phyloP scores from a whole-genome alignment of 2,329 filamentous ascomycete species.

The Graphium sp. region DNA sequence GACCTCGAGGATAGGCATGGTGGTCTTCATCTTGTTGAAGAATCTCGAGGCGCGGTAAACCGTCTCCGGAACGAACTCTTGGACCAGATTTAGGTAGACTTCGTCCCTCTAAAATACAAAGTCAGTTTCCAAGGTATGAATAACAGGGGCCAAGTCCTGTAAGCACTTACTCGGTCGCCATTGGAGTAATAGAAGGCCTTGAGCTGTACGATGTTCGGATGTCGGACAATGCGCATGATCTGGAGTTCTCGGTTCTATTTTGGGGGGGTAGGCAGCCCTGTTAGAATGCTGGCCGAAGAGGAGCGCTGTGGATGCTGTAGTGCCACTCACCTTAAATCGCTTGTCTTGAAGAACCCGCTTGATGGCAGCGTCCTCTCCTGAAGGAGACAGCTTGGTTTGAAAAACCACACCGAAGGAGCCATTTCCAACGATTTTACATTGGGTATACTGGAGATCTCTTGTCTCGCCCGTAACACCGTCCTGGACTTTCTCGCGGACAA shows the following conservation, averaged over 20 bases:
- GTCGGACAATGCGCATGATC: conserved; percentile 98
- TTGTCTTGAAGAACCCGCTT: conserved; percentile 98
- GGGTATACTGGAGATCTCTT: conserved; percentile 92
- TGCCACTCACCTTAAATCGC: conserved; percentile 74
- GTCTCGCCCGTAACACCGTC: conserved; percentile 95
- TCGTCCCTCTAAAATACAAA: conserved; percentile 61
- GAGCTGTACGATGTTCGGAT: conserved; percentile 96
- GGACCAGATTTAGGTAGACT: conserved; percentile 94
- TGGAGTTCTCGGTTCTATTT: conserved; percentile 89
- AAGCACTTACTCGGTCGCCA: conserved; percentile 66
- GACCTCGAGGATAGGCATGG: conserved; percentile 96
- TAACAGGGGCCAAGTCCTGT: neutral
- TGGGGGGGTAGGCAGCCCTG: conserved; percentile 1
- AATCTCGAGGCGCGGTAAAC: conserved; percentile 96
- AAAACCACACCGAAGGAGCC: conserved; percentile 98
- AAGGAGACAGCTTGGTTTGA: conserved; percentile 96
- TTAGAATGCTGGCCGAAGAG: neutral
- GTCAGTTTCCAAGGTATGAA: conserved; percentile 6
- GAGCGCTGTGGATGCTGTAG: neutral
- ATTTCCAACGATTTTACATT: conserved; percentile 99
- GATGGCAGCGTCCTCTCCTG: conserved; percentile 94
- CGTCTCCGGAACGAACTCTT: conserved; percentile 96
- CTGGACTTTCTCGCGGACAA: conserved; percentile 97
- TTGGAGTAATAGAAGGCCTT: conserved; percentile 99
- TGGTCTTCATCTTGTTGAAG: conserved; percentile 99